These are phyloP conservation scores for Porcisia deanei DNA, from an alignment of 208 protist genomes.

Conservation along the genomic window DNA sequence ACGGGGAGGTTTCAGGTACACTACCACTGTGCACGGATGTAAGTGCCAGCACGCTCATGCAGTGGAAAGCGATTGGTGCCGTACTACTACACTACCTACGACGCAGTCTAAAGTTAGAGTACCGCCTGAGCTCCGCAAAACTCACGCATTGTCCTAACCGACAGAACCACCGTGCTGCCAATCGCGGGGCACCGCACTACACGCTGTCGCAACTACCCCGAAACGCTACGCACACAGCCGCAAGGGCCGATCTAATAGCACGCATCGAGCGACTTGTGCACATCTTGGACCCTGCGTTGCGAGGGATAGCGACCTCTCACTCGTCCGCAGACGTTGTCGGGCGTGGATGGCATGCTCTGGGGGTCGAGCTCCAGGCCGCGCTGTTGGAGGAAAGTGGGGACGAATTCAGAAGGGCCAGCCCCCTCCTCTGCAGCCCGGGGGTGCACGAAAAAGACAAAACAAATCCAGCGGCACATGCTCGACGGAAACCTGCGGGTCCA, in stretches of 20 bases:
- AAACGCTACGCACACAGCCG: conserved; percentile 3
- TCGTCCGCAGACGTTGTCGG: background rate
- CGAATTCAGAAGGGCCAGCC: background rate
- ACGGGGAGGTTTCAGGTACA: background rate
- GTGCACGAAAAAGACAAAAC: background rate
- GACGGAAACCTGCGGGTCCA: background rate
- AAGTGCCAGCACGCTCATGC: background rate
- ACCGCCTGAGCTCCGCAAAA: conserved; percentile 39
- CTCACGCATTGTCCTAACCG: conserved; percentile 24
- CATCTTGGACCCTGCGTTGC: conserved; percentile 7
- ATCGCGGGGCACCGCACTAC: background rate
- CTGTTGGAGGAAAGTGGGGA: conserved; percentile 16
- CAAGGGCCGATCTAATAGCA: background rate
- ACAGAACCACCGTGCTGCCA: background rate
- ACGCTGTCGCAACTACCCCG: background rate
- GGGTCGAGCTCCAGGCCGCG: conserved; percentile 11
- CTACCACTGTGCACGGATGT: background rate
- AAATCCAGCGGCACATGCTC: background rate
- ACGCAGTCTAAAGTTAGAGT: conserved; percentile 41
- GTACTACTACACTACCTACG: conserved; percentile 46
- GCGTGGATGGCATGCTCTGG: conserved; percentile 5
- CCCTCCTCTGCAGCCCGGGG: background rate
- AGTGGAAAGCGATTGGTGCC: conserved; percentile 61
- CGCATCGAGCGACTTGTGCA: conserved; percentile 6
- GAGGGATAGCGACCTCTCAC: background rate